Base-by-base conservation (phyloP, 2,329 filamentous ascomycete species). In the Hansfordia pulvinata region DNA sequence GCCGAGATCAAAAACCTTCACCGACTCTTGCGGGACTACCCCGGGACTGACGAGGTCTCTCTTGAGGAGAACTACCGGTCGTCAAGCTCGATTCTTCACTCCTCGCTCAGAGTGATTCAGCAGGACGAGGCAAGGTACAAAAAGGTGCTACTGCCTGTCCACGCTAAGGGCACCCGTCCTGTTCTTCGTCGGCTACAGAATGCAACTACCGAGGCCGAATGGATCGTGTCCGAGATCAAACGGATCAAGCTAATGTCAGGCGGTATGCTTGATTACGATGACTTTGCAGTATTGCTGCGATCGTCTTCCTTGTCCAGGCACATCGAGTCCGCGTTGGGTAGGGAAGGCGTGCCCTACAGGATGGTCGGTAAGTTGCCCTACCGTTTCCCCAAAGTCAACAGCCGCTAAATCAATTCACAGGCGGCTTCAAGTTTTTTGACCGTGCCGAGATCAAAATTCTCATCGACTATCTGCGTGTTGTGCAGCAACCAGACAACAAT, bases 31-130 rank as follows among this genome's bases (percentile, higher is more conserved):
- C 60, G 60, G 21, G 75, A 83, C 31, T 94, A 80, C 43, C 76
- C 76, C 0, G 68, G 78, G 15, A 90, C 85, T 0, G 67, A 84
- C 4, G 78, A 90, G 31, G 73, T 94, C 23, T 75, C 88, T 5
- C 61, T 98, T 3, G 82, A 94, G 46, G 81, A 94, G 43, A 98
- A 96, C 42, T 98, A 98, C 46, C 72, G 88, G 13, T 96, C 88
- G 2, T 92, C 85, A 1, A 82, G 77, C 20, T 75, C 75, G 6
- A 94, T 98, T 32, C 60, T 96, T 14, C 65, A 70, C 31, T 72
- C 80, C 5, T 85, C 90, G 0, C 64, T 92, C 33, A 71, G 76
- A 33, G 75, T 98, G 25, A 96, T 98, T 34, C 76, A 94, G 48
- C 88, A 96, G 50, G 88, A 98, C 49, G 67, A 68, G 26, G 70